These are phyloP conservation scores for Penicillium daleae DNA, from an alignment of 495 filamentous ascomycete genomes.

Conservation along the genomic window DNA sequence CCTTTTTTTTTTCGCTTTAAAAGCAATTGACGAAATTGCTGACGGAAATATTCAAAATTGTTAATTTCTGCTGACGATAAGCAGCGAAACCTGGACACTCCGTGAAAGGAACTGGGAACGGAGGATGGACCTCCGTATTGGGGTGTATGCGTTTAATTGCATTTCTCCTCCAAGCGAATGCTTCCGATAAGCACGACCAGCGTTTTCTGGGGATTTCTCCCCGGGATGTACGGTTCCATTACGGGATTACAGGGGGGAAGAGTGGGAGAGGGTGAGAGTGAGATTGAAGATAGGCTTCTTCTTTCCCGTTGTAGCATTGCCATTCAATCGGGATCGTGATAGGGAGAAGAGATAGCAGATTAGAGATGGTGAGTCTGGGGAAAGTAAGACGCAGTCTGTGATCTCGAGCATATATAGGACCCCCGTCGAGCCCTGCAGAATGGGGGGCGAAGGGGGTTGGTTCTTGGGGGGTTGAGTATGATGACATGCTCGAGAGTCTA, in stretches of 20 bases:
- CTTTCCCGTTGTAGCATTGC: not conserved
- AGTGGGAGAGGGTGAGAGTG: too few relatives aligned
- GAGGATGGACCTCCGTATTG: not conserved
- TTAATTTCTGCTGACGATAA: not conserved
- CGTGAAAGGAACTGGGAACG: not conserved
- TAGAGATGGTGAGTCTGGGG: not conserved
- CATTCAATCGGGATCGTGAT: not conserved
- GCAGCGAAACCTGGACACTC: not conserved
- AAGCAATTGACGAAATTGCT: not conserved
- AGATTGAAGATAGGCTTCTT: not conserved
- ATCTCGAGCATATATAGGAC: not conserved
- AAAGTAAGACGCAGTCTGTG: not conserved
- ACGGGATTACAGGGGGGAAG: not conserved
- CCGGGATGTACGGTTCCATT: not conserved
- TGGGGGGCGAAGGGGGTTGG: not conserved
- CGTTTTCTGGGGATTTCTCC: not conserved
- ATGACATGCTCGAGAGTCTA: not conserved
- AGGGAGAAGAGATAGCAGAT: not conserved
- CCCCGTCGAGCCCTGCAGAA: not conserved
- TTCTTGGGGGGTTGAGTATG: not conserved
- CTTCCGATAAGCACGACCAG: not conserved
- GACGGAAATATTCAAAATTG: too few relatives aligned
- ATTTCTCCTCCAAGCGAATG: slow-evolving; percentile 4
- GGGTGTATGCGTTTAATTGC: not conserved
- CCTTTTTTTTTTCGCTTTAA: not conserved